Evolutionary conservation across 2,329 filamentous ascomycete genomes (phyloP), one percentile per base, ranked within the genome.

Genomic region (Trichoderma lentiforme): DNA sequence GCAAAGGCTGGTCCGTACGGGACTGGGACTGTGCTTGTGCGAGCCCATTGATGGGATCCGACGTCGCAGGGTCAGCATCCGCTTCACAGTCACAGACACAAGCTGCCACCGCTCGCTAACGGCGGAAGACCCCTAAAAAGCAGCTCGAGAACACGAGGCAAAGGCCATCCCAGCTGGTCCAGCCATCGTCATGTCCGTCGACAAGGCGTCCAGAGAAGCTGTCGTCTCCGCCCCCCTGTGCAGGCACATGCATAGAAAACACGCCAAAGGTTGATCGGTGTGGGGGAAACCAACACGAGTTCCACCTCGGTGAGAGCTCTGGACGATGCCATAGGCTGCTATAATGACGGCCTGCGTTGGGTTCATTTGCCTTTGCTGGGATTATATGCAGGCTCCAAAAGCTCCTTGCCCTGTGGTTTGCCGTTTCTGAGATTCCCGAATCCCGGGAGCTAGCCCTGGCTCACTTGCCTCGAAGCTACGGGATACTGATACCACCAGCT

Each of bases 301-400:
- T 73, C 71, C 71, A 73, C 71, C 63, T 71, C 71, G 71, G 71
- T 73, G 71, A 73, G 60, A 30, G 51, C 43, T 57, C 26, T 26
- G 18, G 36, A 58, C 30, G 47, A 72, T 34, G 53, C 53, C 14
- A 72, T 72, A 69, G 71, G 71, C 71, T 64, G 58, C 65, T 64
- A 56, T 8, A 9, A 6, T 15, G 26, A 43, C 26, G 11, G 7
- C 65, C 24, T 70, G 65, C 71, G 67, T 70, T 68, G 43, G 64
- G 32, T 72, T 67, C 64, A 58, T 72, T 62, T 72, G 63, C 39
- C 58, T 53, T 60, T 67, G 57, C 64, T 53, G 43, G 63, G 64
- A 53, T 68, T 24, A 63, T 14, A 47, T 68, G 63, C 70, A 68
- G 62, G 26, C 60, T 34, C 18, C 53, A 53, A 63, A 67, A 51